Percentiles rank a stretch among this genome's conserved stretches.
Conservation (phyloP, 1,139 yeast genomes). For the Suhomyces anneliseae region DNA sequence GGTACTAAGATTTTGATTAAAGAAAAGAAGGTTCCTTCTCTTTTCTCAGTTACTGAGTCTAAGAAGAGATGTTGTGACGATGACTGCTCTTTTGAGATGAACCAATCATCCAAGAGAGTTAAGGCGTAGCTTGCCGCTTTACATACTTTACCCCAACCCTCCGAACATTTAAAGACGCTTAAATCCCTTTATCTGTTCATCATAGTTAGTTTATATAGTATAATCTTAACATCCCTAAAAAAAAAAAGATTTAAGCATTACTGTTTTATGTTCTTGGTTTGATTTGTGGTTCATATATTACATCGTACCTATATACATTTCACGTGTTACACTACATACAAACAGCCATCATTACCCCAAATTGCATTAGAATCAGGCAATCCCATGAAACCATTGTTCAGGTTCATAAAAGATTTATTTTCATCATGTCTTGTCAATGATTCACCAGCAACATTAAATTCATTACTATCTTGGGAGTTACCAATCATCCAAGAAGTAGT, state of each 20-base stretch:
- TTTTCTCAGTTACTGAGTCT: conserved; percentile 13
- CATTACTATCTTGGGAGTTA: conserved; percentile 7
- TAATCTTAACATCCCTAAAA: background rate
- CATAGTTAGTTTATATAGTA: background rate
- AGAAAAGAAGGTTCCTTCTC: conserved; percentile 15
- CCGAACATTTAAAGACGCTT: too few relatives aligned
- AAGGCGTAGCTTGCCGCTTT: conserved; percentile 1
- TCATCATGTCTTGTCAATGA: conserved; percentile 11
- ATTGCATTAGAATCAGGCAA: conserved; percentile 47
- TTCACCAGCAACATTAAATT: conserved; percentile 8
- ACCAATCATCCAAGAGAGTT: conserved; percentile 3
- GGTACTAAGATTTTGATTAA: conserved; percentile 34
- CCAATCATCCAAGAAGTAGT: conserved; percentile 22
- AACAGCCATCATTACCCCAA: conserved; percentile 75
- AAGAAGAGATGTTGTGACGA: conserved; percentile 23
- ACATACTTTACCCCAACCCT: too few relatives aligned
- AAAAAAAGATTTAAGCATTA: background rate
- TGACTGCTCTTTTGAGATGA: background rate
- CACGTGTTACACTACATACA: conserved; percentile 39
- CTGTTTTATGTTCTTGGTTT: background rate
- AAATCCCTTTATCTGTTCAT: background rate
- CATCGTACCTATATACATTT: conserved; percentile 6
- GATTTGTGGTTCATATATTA: background rate
- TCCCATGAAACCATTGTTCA: conserved; percentile 64
- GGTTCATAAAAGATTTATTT: conserved; percentile 31